Evolutionary conservation across 768 basidiomycete species (phyloP).

Genomic region (Piloderma croceum): DNA sequence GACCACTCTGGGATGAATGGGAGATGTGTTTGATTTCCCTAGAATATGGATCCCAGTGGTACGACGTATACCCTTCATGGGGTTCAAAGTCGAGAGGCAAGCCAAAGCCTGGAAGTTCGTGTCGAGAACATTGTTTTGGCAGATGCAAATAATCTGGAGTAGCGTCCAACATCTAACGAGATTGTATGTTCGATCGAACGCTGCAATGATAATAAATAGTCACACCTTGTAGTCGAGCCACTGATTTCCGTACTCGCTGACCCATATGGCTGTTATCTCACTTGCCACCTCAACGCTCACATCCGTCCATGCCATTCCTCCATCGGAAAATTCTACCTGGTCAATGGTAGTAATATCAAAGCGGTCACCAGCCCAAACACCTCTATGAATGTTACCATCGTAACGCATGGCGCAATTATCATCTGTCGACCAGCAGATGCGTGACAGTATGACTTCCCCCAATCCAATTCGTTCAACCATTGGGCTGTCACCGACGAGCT

Average conservation of each 20-base stretch:
- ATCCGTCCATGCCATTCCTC: slow-evolving; percentile 5
- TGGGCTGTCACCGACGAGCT: too few species aligned
- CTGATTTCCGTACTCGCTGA: too few species aligned
- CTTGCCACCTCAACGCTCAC: slow-evolving; percentile 9
- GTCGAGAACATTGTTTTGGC: too few species aligned
- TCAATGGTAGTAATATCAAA: slow-evolving; percentile 11
- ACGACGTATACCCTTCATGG: too few species aligned
- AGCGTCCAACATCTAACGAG: too few species aligned
- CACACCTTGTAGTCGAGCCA: too few species aligned
- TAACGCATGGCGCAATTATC: slow-evolving; percentile 5
- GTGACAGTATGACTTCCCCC: slow-evolving; percentile 7
- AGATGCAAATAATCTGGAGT: too few species aligned
- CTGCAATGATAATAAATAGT: too few species aligned
- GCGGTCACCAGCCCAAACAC: slow-evolving; percentile 18
- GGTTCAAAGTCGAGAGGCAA: slow-evolving; percentile 22
- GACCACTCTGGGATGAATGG: too few species aligned
- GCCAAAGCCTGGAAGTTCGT: slow-evolving; percentile 28
- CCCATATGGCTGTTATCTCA: slow-evolving; percentile 9
- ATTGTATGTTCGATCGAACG: too few species aligned
- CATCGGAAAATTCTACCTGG: slow-evolving; percentile 2
- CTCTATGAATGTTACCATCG: slow-evolving; percentile 11
- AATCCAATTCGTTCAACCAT: slow-evolving; percentile 1
- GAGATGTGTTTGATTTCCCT: too few species aligned
- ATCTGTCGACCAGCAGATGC: slow-evolving; percentile 15
- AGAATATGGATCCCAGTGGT: too few species aligned